A percentile compares a stretch with the other conserved stretches of the same genome.
These are phyloP conservation scores for Smittium mucronatum DNA, from an alignment of 371 early-diverging fungal genomes.

Conservation along the genomic window DNA sequence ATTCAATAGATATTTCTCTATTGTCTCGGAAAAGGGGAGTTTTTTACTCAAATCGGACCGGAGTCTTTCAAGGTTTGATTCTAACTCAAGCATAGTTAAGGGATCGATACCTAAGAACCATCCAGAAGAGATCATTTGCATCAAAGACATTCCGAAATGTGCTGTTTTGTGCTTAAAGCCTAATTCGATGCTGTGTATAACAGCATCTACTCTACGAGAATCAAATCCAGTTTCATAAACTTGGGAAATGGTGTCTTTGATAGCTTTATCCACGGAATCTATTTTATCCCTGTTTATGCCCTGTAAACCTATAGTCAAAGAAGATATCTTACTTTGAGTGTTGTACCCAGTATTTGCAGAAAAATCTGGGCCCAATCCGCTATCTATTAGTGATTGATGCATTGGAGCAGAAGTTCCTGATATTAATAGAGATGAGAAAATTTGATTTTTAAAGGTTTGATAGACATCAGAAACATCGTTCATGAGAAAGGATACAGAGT, in stretches of 20 bases:
- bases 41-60: constrained; percentile 45
- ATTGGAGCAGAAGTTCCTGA: constrained; percentile 86
- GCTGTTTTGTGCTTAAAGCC: constrained; percentile 78
- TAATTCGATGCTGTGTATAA: constrained; percentile 80
- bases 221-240: constrained; percentile 65
- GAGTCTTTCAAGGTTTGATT: constrained; percentile 60
- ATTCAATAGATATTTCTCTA: constrained; percentile 60
- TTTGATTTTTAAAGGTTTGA: constrained; percentile 65
- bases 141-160: constrained; percentile 72
- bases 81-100: constrained; percentile 64
- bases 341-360: constrained; percentile 82
- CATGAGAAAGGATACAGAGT: constrained; percentile 60
- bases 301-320: constrained; percentile 42
- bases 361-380: constrained; percentile 84
- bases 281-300: constrained; percentile 37
- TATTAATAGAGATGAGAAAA: constrained; percentile 65
- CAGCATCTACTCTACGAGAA: constrained; percentile 64
- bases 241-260: constrained; percentile 50
- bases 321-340: constrained; percentile 42
- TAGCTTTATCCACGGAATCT: constrained; percentile 45
- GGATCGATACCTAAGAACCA: constrained; percentile 88
- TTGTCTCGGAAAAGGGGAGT: constrained; percentile 51
- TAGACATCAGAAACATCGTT: constrained; percentile 64
- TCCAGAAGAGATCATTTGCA: constrained; percentile 59
- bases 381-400: constrained; percentile 88